Base-by-base conservation (phyloP, 2,329 filamentous ascomycete genomes). In the Teratosphaeria destructans region DNA sequence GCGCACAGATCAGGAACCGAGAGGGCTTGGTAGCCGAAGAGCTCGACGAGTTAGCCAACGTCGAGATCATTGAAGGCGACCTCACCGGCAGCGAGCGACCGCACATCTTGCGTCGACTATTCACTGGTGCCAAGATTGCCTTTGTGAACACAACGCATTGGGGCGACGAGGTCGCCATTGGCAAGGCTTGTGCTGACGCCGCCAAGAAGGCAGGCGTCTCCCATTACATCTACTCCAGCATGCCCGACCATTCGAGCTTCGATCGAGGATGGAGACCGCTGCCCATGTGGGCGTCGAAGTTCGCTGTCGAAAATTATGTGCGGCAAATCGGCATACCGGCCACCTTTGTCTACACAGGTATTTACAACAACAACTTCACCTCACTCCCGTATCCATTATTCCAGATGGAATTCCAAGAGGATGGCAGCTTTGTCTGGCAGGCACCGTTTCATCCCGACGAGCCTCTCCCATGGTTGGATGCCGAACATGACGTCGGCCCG, bases 321-420 rank as follows among this genome's bases (percentile, higher is more conserved):
- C 85, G 89, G 60, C 84, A 90, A 71, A 83, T 96, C 49, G 86
- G 86, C 10, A 80, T 96, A 11, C 90, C 90, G 0, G 86, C 92
- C 0, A 97, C 93, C 0, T 97, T 96, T 73, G 87, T 96, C 65
- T 96, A 96, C 75, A 90, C 92, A 10, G 94, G 93, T 61, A 96
- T 96, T 68, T 99, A 97, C 80, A 96, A 97, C 80, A 97, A 97
- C 76, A 97, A 99, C 73, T 99, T 97, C 76, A 97, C 93, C 34
- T 94, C 89, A 54, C 81, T 96, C 35, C 85, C 85, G 1, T 97
- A 96, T 71, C 94, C 94, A 1, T 81, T 97, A 3, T 97, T 97
- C 77, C 94, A 92, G 76, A 95, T 96, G 88, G 90, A 95, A 64
- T 78, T 95, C 54, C 86, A 90, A 74, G 74, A 80, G 1, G 90